A percentile compares a stretch with the other conserved stretches of the same genome.
Evolutionary conservation across 2,329 filamentous ascomycete species (phyloP).

Genomic region (Fusarium buxicola): DNA sequence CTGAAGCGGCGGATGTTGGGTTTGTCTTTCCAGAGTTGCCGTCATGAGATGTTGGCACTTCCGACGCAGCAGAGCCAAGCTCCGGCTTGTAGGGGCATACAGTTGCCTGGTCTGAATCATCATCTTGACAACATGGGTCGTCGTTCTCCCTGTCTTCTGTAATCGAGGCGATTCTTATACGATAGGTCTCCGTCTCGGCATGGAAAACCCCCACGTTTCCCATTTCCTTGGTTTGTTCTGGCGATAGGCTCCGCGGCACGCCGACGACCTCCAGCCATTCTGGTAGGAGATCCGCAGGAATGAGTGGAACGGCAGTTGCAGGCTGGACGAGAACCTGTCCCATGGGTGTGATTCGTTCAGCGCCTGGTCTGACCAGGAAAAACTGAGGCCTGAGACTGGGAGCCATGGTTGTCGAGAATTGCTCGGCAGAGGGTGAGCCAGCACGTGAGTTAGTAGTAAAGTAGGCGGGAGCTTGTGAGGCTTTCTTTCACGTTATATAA

Average conservation of each 20-base stretch:
- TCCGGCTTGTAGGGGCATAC: not conserved
- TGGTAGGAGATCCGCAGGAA: slow-evolving; percentile 65
- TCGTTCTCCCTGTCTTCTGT: slow-evolving; percentile 3
- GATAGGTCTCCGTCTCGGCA: slow-evolving; percentile 33
- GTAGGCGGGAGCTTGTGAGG: not conserved
- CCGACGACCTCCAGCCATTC: slow-evolving; percentile 57
- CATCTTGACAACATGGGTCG: not conserved
- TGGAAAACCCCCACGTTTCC: slow-evolving; percentile 52
- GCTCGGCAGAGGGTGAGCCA: too few species aligned
- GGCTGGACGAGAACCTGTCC: slow-evolving; percentile 43
- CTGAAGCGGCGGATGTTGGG: not conserved
- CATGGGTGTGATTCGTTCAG: slow-evolving; percentile 36
- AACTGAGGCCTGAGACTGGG: slow-evolving; percentile 43
- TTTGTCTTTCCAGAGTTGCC: not conserved
- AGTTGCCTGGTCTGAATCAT: slow-evolving; percentile 7
- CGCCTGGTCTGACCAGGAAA: slow-evolving; percentile 58
- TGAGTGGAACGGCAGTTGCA: slow-evolving; percentile 61
- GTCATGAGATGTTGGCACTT: not conserved
- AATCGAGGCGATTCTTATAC: slow-evolving; percentile 27
- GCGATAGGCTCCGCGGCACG: slow-evolving; percentile 56
- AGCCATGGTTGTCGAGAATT: slow-evolving; percentile 26
- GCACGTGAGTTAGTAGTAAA: not conserved
- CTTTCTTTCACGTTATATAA: slow-evolving; percentile 7
- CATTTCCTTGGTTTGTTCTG: slow-evolving; percentile 54
- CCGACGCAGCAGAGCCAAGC: not conserved